Conservation (phyloP, 2,329 filamentous ascomycete genomes). For the Chalara sp. region DNA sequence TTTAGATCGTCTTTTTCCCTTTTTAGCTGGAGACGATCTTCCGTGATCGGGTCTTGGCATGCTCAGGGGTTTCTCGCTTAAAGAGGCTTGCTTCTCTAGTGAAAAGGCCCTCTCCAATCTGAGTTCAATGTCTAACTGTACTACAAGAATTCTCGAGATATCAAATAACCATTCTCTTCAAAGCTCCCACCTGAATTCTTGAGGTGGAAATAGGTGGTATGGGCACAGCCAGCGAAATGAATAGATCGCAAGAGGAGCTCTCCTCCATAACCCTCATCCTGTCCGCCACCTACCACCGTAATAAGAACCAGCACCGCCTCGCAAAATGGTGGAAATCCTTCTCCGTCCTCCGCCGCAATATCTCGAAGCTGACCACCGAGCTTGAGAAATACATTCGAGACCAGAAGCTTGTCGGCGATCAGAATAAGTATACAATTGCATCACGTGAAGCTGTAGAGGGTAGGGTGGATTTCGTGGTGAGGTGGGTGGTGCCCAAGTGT, state of each 20-base stretch:
- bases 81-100: no score
- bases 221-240: not conserved
- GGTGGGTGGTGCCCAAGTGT: slow-evolving; percentile 33
- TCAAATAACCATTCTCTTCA: not conserved
- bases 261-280: slow-evolving; percentile 47
- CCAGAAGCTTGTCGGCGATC: slow-evolving; percentile 1
- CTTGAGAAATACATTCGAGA: slow-evolving; percentile 21
- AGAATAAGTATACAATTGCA: slow-evolving; percentile 8
- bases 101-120: no score
- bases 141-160: no score
- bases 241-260: not conserved
- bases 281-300: slow-evolving; percentile 70
- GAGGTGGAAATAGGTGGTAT: not conserved
- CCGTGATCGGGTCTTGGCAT: no score
- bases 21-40: no score
- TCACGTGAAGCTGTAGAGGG: slow-evolving; percentile 14
- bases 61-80: no score
- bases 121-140: no score
- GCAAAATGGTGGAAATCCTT: slow-evolving; percentile 78
- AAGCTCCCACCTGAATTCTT: not conserved
- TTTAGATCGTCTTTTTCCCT: no score
- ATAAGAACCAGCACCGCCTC: slow-evolving; percentile 83
- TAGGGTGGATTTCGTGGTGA: slow-evolving; percentile 31
- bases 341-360: slow-evolving; percentile 61
- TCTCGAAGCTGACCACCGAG: slow-evolving; percentile 44